Percentiles rank a stretch among this genome's conserved stretches.
Conservation (phyloP, 139 green algal genomes). For the Marvania coccoides region DNA sequence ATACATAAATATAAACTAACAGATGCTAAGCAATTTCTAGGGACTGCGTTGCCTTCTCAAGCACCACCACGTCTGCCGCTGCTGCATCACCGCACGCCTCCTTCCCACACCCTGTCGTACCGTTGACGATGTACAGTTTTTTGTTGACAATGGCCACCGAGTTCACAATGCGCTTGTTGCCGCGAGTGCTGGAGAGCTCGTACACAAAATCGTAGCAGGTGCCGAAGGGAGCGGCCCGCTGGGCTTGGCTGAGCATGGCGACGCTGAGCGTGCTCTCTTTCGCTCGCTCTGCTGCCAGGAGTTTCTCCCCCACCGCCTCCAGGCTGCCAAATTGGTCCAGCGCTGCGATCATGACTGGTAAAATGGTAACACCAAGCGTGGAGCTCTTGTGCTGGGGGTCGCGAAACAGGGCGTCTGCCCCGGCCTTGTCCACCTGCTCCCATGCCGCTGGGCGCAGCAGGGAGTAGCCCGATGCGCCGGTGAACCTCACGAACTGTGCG, state of each 20-base stretch:
- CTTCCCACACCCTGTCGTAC: slow-evolving; percentile 45
- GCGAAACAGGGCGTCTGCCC: slow-evolving; percentile 68
- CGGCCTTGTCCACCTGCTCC: slow-evolving; percentile 34
- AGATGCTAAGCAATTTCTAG: not conserved
- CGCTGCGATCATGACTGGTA: slow-evolving; percentile 47
- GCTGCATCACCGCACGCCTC: slow-evolving; percentile 11
- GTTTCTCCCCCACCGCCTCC: slow-evolving; percentile 38
- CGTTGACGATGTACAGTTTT: slow-evolving; percentile 72
- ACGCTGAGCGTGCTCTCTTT: slow-evolving; percentile 63
- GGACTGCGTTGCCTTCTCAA: not conserved
- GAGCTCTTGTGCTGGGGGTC: slow-evolving; percentile 51
- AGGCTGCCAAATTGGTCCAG: slow-evolving; percentile 59
- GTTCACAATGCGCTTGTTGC: slow-evolving; percentile 53
- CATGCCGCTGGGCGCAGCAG: slow-evolving; percentile 11
- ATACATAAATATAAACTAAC: too few relatives aligned
- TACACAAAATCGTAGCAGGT: slow-evolving; percentile 60
- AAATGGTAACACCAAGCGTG: slow-evolving; percentile 66
- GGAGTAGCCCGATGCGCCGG: slow-evolving; percentile 13
- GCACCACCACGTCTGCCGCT: not conserved
- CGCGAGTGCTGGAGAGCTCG: slow-evolving; percentile 67
- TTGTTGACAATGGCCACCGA: slow-evolving; percentile 16
- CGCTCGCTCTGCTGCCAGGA: slow-evolving; percentile 42
- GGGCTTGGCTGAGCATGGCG: slow-evolving; percentile 24
- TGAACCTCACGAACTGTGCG: too few relatives aligned
- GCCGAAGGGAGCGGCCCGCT: not conserved